phyloP scores from a whole-genome alignment of 1,284 basidiomycete genomes.

The Malassezia restricta region DNA sequence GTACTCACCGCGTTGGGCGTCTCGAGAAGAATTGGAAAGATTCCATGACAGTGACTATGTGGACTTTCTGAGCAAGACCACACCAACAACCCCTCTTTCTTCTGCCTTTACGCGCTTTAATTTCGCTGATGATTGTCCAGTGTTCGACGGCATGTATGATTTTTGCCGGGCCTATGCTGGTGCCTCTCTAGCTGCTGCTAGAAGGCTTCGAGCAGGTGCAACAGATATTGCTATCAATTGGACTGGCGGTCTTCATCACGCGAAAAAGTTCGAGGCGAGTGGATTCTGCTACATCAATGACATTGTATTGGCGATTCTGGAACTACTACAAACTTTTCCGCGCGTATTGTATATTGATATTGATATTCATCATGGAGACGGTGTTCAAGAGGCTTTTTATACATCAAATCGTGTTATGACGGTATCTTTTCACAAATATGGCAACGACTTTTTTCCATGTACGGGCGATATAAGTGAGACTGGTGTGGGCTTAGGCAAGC shows the following conservation, averaged over 20 bases:
- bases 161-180: constrained; percentile 44
- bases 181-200: constrained; percentile 62
- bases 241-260: constrained; percentile 94
- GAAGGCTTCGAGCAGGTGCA: constrained; percentile 51
- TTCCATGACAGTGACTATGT: constrained; percentile 91
- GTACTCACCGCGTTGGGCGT: constrained; percentile 76
- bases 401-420: constrained; percentile 95
- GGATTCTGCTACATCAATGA: constrained; percentile 98
- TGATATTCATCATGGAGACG: constrained; percentile 95
- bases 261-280: constrained; percentile 89
- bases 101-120: constrained; percentile 42
- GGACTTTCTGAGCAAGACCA: constrained; percentile 67
- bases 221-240: constrained; percentile 96
- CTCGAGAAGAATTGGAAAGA: constrained; percentile 71
- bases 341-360: constrained; percentile 96
- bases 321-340: constrained; percentile 48
- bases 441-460: constrained; percentile 75
- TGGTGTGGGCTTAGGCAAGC: constrained; percentile 58
- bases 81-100: constrained; percentile 33
- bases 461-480: constrained; percentile 42
- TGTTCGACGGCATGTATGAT: constrained; percentile 46
- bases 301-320: constrained; percentile 43
- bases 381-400: constrained; percentile 99
- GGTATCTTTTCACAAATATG: constrained; percentile 98
- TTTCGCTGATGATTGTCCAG: constrained; percentile 45